Base-by-base conservation (phyloP, 1,284 basidiomycete species). In the Anthracocystis panici-leucophaei region DNA sequence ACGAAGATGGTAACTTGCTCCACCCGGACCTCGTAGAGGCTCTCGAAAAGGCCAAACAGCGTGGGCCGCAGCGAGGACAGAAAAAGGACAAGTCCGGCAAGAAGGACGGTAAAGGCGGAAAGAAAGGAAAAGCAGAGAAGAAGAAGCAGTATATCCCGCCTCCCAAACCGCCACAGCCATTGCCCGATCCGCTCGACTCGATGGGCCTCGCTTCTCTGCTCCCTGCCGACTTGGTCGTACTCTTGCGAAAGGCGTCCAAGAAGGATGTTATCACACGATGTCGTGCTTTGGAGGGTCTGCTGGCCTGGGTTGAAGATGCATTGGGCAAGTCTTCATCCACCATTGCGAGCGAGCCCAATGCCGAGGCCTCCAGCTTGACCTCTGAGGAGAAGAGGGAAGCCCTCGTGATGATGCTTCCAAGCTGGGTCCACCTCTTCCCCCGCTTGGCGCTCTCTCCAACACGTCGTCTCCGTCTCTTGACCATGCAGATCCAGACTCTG, bases 391-490 rank as follows among this genome's bases (percentile, higher is more conserved):
- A 78, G 42, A 51, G 54, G 1, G 68, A 71, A 16, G 93, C 89
- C 2, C 85, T 93, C 59, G 87, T 88, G 35, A 88, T 90, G 70
- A 90, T 91, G 86, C 77, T 94, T 46, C 94, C 93, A 7, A 93
- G 95, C 65, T 97, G 95, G 95, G 93, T 95, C 41, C 93, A 97
- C 86, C 93, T 97, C 85, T 87, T 93, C 41, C 91, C 95, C 0
- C 88, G 91, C 0, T 88, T 97, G 11, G 90, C 95, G 48, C 87
- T 93, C 20, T 92, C 95, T 67, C 90, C 93, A 0, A 92, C 91
- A 14, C 90, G 94, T 40, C 90, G 93, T 42, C 88, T 95, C 21
- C 90, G 93, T 16, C 83, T 89, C 9, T 87, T 92, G 0, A 89
- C 94, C 2, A 89, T 91, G 6, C 88, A 89, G 9, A 86, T 95